phyloP scores from a whole-genome alignment of 176 grass and related monocot genomes.

The Lolium rigidum region DNA sequence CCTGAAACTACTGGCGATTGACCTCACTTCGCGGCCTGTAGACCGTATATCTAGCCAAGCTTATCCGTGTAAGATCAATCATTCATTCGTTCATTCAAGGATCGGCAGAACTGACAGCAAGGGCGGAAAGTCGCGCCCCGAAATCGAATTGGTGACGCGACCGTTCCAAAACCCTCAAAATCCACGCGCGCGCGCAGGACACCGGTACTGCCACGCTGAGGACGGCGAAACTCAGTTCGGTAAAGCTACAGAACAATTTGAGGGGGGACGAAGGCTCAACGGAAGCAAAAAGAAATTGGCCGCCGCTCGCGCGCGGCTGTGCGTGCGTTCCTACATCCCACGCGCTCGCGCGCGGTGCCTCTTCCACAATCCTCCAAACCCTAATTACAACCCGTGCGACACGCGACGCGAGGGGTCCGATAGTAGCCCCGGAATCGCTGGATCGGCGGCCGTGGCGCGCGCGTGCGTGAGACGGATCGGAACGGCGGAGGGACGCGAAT shows the following conservation, averaged over 20 bases:
- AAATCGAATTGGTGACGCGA: background rate
- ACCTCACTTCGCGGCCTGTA: background rate
- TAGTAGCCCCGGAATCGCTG: background rate
- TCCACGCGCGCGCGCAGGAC: background rate
- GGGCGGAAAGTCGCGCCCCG: background rate
- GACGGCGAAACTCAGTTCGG: background rate
- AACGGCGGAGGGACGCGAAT: background rate
- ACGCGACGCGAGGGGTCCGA: background rate
- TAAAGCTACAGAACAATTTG: background rate
- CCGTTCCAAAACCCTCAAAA: background rate
- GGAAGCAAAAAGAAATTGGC: background rate
- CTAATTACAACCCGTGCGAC: too few relatives aligned
- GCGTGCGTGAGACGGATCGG: background rate
- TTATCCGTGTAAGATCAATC: conserved; percentile 8
- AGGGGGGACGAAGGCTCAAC: background rate
- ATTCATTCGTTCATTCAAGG: background rate
- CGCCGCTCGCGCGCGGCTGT: background rate
- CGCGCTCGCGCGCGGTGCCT: background rate
- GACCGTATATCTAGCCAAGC: background rate
- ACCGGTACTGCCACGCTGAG: background rate
- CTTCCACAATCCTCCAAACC: background rate
- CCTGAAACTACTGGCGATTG: conserved; percentile 18
- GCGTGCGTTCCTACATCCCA: background rate
- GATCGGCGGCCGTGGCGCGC: background rate
- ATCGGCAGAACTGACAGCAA: background rate